Evolutionary conservation across 2,329 filamentous ascomycete genomes (phyloP).

Genomic region (Graphilbum sp.): DNA sequence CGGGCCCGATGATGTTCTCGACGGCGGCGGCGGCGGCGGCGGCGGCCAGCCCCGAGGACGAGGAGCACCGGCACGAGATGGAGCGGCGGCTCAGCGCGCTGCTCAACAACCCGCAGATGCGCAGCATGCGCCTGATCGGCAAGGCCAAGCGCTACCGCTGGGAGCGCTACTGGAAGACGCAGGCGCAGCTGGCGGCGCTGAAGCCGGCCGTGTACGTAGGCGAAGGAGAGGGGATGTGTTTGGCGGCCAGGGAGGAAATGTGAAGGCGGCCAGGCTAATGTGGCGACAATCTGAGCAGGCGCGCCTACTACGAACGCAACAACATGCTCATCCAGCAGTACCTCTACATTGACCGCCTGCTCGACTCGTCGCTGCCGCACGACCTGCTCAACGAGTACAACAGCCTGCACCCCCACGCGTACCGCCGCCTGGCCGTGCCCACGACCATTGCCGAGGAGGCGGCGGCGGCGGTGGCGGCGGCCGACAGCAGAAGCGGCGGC

Average conservation of each 20-base stretch:
- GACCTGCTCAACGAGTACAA: slow-evolving; percentile 84
- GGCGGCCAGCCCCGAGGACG: slow-evolving; percentile 7
- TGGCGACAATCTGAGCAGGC: no score
- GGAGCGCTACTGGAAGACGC: slow-evolving; percentile 72
- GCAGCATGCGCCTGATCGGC: slow-evolving; percentile 75
- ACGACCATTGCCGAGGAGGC: slow-evolving; percentile 60
- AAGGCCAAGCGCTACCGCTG: slow-evolving; percentile 76
- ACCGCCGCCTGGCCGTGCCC: slow-evolving; percentile 44
- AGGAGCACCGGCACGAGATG: slow-evolving; percentile 27
- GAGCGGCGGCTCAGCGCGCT: slow-evolving; percentile 43
- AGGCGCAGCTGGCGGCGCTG: slow-evolving; percentile 56
- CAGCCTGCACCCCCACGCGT: slow-evolving; percentile 37
- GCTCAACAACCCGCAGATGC: slow-evolving; percentile 53
- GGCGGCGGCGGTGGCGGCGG: slow-evolving; percentile 1
- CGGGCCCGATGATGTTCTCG: no score
- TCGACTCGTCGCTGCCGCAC: slow-evolving; percentile 86
- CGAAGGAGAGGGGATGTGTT: no score
- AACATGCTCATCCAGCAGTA: slow-evolving; percentile 86
- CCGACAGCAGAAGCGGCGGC: no score
- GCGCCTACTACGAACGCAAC: slow-evolving; percentile 75
- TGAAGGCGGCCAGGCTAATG: no score
- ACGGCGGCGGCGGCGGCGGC: neutral
- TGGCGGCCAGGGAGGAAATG: no score
- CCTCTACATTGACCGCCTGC: slow-evolving; percentile 76
- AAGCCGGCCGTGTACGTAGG: no score